Base-by-base conservation (phyloP, 495 filamentous ascomycete species). In the Durotheca rogersii region DNA sequence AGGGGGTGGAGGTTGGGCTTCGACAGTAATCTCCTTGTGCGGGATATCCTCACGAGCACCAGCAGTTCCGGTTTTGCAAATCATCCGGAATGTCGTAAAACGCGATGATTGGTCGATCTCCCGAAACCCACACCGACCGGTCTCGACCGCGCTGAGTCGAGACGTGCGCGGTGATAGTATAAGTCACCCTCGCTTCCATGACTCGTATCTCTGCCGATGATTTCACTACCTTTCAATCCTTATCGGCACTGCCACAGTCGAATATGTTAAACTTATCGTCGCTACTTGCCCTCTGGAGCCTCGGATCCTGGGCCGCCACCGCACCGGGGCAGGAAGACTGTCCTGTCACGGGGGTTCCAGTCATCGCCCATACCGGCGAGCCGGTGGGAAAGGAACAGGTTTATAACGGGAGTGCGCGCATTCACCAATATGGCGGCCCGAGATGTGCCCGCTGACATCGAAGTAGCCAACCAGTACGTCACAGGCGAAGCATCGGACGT, bases 381-480 rank as follows among this genome's bases (percentile, higher is more conserved):
- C 58, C 68, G 2, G 52, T 61, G 0, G 70, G 70, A 18, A 56
- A 49, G 36, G 61, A 65, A 35, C 53, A 64, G 17, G 32, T 63
- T 16, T 47, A 66, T 6, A 44, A 66, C n/a, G 57, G 51, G 12
- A 56, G 68, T 71, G 51, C 23, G 61, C 32, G 20, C 7, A 47
- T 51, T 48, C 7, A 4, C 4, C 4, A 21, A 4, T 1, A 18
- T 6, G 14, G 16, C 18, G 18, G n/a, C 31, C 25, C 6, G n/a
- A 20, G 9, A 18, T 44, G 6, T 14, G 7, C 2, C 11, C 27
- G 4, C 25, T 46, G 29, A 45, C 23, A 7, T 17, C 14, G 11
- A 33, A 12, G 12, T 21, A 73, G 68, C 70, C 31, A 72, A 58
- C 6, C 41, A 72, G 47, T 74, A 74, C 57, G 60, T 73, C 47